These are phyloP conservation scores for Botrytis porri DNA, from an alignment of 2,329 filamentous ascomycete species.

Conservation along the genomic window DNA sequence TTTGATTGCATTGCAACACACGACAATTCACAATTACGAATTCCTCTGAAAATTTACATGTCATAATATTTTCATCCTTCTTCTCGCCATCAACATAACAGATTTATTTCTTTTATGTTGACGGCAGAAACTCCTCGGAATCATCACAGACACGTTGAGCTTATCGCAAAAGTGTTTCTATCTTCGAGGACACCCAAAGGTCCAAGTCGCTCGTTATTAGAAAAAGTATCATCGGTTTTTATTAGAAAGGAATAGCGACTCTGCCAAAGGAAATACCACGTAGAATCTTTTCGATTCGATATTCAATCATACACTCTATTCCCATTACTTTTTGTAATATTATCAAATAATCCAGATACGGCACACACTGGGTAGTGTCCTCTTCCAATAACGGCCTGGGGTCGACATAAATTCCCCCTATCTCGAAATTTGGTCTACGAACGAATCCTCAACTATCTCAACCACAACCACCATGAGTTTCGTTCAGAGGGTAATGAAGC, in stretches of 20 bases:
- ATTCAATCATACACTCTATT: neutral
- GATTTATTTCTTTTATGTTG: constrained; percentile 21
- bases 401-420: constrained; percentile 27
- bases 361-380: constrained; percentile 8
- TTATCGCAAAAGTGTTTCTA: constrained; percentile 31
- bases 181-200: constrained; percentile 34
- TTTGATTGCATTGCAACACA: neutral
- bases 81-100: constrained; percentile 26
- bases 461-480: constrained; percentile 45
- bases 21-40: neutral
- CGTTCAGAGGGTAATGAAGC: constrained; percentile 52
- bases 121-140: constrained; percentile 23
- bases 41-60: constrained; percentile 8
- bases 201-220: constrained; percentile 37
- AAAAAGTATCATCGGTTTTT: constrained; percentile 7
- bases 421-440: constrained; percentile 31
- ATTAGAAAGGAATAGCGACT: constrained; percentile 13
- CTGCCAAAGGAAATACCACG: neutral
- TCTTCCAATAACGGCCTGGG: constrained; percentile 24
- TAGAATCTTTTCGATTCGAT: neutral
- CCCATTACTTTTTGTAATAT: constrained; percentile 6
- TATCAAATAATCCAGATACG: constrained; percentile 12
- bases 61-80: constrained; percentile 31
- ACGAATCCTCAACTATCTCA: constrained; percentile 13
- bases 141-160: constrained; percentile 28